Conservation (phyloP, 495 filamentous ascomycete genomes). For the Annulohypoxylon moriforme region DNA sequence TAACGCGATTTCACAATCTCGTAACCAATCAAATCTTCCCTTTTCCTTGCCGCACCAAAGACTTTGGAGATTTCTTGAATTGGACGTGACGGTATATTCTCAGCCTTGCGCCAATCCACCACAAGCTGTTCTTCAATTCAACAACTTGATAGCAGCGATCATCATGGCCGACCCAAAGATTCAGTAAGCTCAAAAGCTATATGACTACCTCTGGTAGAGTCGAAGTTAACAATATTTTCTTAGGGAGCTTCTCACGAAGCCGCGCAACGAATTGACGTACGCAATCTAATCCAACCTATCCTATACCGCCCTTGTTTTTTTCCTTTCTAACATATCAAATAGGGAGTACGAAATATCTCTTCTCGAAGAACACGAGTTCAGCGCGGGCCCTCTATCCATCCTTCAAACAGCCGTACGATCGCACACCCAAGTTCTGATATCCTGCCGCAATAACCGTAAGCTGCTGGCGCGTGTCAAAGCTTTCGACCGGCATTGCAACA, state of each 20-base stretch:
- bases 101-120: slow-evolving; percentile 36
- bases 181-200: slow-evolving; percentile 63
- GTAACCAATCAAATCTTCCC: slow-evolving; percentile 27
- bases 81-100: slow-evolving; percentile 24
- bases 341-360: slow-evolving; percentile 91
- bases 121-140: slow-evolving; percentile 31
- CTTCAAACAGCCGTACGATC: slow-evolving; percentile 91
- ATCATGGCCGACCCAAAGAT: slow-evolving; percentile 82
- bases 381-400: slow-evolving; percentile 84
- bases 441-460: slow-evolving; percentile 92
- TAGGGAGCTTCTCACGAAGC: slow-evolving; percentile 85
- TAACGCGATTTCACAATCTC: slow-evolving; percentile 13
- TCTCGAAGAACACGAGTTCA: slow-evolving; percentile 92
- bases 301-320: background rate
- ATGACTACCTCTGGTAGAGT: background rate
- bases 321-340: slow-evolving; percentile 25
- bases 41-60: slow-evolving; percentile 18
- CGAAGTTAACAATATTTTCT: slow-evolving; percentile 37
- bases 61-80: slow-evolving; percentile 30
- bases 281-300: slow-evolving; percentile 51
- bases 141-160: slow-evolving; percentile 38
- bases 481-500: slow-evolving; percentile 73
- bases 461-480: slow-evolving; percentile 68
- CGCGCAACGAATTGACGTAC: slow-evolving; percentile 82
- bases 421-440: slow-evolving; percentile 87